These are phyloP conservation scores for Blastocystis sp. DNA, from an alignment of 352 stramenopile species.

Conservation along the genomic window DNA sequence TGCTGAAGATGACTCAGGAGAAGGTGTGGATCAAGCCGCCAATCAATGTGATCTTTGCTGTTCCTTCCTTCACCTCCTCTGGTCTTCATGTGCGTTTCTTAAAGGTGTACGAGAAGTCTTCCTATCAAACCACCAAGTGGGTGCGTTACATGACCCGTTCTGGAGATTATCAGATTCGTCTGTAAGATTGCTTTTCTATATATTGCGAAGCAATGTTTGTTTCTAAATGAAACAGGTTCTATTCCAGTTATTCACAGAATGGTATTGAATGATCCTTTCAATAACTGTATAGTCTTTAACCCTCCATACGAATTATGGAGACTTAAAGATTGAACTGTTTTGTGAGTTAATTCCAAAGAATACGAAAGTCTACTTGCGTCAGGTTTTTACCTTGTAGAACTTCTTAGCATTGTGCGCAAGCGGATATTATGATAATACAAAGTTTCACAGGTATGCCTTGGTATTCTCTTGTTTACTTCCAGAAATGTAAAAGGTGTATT, in stretches of 20 bases:
- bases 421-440: slow-evolving; percentile 61
- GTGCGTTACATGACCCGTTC: slow-evolving; percentile 94
- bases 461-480: not conserved
- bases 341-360: slow-evolving; percentile 56
- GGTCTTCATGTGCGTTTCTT: slow-evolving; percentile 93
- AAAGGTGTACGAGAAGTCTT: slow-evolving; percentile 95
- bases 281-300: slow-evolving; percentile 51
- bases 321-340: slow-evolving; percentile 62
- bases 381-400: slow-evolving; percentile 1
- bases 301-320: slow-evolving; percentile 62
- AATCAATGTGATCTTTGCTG: slow-evolving; percentile 88
- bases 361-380: not conserved
- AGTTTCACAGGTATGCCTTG: slow-evolving; percentile 39
- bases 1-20: slow-evolving; percentile 88
- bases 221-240: not conserved
- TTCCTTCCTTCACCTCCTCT: slow-evolving; percentile 94
- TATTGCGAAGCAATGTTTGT: not conserved
- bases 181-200: slow-evolving; percentile 70
- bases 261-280: not conserved
- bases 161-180: slow-evolving; percentile 90
- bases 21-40: slow-evolving; percentile 88
- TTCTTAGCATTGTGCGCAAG: slow-evolving; percentile 58
- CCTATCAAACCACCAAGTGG: slow-evolving; percentile 93
- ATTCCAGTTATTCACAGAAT: not conserved
- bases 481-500: slow-evolving; percentile 56